Evolutionary conservation across 2,329 filamentous ascomycete species (phyloP).

Genomic region (Chaetomium globosum): DNA sequence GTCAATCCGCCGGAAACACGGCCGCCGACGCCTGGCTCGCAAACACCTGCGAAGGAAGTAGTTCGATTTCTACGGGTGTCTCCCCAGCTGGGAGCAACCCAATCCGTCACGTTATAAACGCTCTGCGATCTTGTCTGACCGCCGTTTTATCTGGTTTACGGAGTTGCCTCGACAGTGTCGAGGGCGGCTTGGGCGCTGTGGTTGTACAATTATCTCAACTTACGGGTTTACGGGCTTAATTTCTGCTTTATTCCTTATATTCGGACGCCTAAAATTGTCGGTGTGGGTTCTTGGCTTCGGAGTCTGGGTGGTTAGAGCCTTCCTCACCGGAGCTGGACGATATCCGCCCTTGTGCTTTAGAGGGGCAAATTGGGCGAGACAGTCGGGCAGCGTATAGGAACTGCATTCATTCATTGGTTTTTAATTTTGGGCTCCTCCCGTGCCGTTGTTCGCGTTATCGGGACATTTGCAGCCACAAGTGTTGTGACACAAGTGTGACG

Average conservation of each 20-base stretch:
- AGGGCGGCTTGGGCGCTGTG: slow-evolving; percentile 8
- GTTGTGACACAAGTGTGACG: slow-evolving; percentile 20
- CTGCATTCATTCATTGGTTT: not conserved
- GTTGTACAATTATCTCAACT: not conserved
- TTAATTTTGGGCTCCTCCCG: not conserved
- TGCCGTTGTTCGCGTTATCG: not conserved
- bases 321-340: not conserved
- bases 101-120: not conserved
- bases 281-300: slow-evolving; percentile 8
- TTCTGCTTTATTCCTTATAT: not conserved
- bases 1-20: not conserved
- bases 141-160: not conserved
- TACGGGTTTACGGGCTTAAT: not conserved
- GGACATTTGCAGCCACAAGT: not conserved
- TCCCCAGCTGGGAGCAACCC: slow-evolving; percentile 16
- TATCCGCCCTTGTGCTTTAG: slow-evolving; percentile 7
- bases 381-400: slow-evolving; percentile 3
- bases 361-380: slow-evolving; percentile 12
- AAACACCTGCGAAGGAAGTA: not conserved
- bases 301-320: slow-evolving; percentile 6
- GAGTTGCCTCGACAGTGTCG: slow-evolving; percentile 30
- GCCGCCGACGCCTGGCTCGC: not conserved
- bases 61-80: not conserved
- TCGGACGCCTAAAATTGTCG: not conserved
- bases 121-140: not conserved